Evolutionary conservation across 2,329 filamentous ascomycete species (phyloP), one percentile per base, ranked within the genome.

Genomic region (Alternaria metachromatica): DNA sequence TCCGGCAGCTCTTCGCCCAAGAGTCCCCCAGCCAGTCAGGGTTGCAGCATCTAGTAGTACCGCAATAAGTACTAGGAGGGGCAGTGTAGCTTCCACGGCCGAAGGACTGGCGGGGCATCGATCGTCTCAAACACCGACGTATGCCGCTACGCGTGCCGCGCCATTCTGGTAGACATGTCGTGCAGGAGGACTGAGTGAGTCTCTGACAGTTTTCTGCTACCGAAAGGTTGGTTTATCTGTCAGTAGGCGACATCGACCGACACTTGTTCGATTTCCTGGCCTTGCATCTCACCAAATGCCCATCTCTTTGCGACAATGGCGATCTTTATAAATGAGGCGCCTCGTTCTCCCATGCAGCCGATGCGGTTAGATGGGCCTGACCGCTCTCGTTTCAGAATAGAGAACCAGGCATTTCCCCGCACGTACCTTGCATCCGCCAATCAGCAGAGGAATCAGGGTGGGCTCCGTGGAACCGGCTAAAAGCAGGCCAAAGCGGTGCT

Each of bases 1-100:
- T 71, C 58, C 63, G 64, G 70, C 70, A 71, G 68, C 65, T 61
- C 59, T 43, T 61, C 55, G 61, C 54, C 60, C 58, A 61, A 53
- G 46, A 58, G 58, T 56, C 30, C 50, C 41, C 50, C 57, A 44
- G 43, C 67, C 67, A 68, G 63, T 68, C 68, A 63, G 46, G 62
- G 61, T 46, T 67, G 65, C 65, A 66, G 58, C 59, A 41, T 55
- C 60, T 68, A 41, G 58, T 60, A 41, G 62, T 60, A 60, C 56
- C 46, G 60, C 55, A 28, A 64, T 55, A 60, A 63, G 49, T 30
- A 63, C 55, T 58, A 67, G 61, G 71, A 73, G 69, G 68, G 68
- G 64, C 71, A 71, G 62, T 59, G 55, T 45, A 62, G 49, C 60
- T 43, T 54, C 48, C 60, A 59, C 60, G 65, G 67, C 69, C 65